Conservation (phyloP, 495 filamentous ascomycete species). For the Chaetomidium leptoderma region DNA sequence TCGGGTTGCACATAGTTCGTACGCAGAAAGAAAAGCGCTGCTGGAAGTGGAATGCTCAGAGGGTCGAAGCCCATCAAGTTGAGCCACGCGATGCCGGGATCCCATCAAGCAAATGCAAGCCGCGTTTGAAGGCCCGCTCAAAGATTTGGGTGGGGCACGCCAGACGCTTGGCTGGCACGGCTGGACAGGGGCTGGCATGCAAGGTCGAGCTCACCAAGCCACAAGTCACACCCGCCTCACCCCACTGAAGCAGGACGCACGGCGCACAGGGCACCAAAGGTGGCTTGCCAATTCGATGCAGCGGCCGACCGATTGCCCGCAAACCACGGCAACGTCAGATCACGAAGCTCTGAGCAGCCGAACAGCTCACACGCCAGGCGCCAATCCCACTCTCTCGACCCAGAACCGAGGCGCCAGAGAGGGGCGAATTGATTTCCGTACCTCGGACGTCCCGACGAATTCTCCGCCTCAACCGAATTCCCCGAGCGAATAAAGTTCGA, state of each 20-base stretch:
- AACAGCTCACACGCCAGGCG: constrained; percentile 12
- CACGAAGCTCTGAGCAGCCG: constrained; percentile 14
- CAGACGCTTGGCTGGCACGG: neutral
- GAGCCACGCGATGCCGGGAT: neutral
- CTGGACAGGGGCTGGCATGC: constrained; percentile 1
- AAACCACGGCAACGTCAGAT: constrained; percentile 13
- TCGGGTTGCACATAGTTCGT: neutral
- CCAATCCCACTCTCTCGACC: constrained; percentile 11
- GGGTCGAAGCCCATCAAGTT: neutral
- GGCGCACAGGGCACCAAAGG: constrained; percentile 4
- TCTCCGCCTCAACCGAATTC: neutral
- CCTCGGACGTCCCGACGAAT: neutral
- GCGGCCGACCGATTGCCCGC: constrained; percentile 5
- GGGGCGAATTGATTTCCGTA: constrained; percentile 12
- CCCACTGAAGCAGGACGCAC: neutral
- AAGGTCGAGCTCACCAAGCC: neutral
- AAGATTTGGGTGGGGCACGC: neutral
- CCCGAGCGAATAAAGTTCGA: neutral
- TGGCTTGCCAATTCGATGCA: constrained; percentile 15
- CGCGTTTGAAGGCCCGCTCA: neutral
- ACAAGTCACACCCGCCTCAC: neutral
- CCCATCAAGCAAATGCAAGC: neutral
- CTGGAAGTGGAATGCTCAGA: neutral
- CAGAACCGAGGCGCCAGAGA: neutral
- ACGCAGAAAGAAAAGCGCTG: neutral